A percentile compares a stretch with the other conserved stretches of the same genome.
Conservation (phyloP, 1,139 yeast species). For the Arxiozyma bovina region DNA sequence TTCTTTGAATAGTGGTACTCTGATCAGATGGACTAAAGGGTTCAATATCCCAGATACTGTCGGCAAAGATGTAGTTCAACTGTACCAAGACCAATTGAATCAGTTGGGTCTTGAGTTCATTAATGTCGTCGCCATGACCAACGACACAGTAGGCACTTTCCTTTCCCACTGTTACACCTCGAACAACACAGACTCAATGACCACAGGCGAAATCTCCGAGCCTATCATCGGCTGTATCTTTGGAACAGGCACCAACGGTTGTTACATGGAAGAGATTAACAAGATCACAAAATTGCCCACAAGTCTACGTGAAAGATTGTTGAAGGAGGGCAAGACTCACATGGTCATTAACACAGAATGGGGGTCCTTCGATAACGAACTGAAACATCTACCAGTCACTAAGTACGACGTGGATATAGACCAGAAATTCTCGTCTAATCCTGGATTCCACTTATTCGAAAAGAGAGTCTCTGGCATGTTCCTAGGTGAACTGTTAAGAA, state of each 20-base stretch:
- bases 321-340: constrained; percentile 45
- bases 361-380: constrained; percentile 90
- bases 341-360: constrained; percentile 95
- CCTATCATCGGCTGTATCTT: constrained; percentile 84
- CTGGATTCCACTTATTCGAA: constrained; percentile 84
- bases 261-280: constrained; percentile 68
- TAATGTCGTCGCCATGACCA: constrained; percentile 77
- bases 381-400: constrained; percentile 63
- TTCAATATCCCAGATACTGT: constrained; percentile 78
- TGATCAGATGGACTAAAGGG: constrained; percentile 95
- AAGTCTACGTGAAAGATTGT: constrained; percentile 32
- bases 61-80: constrained; percentile 68
- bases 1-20: constrained; percentile 63
- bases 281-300: constrained; percentile 58
- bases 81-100: constrained; percentile 64
- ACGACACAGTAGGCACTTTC: constrained; percentile 91
- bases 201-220: constrained; percentile 53
- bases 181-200: constrained; percentile 35
- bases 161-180: constrained; percentile 78
- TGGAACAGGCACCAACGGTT: constrained; percentile 97
- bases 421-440: constrained; percentile 59
- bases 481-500: constrained; percentile 79
- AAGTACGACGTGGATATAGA: constrained; percentile 68
- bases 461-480: constrained; percentile 93
- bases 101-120: constrained; percentile 41